Evolutionary conservation across 2,329 filamentous ascomycete species (phyloP).

Genomic region (Curvularia sp.): DNA sequence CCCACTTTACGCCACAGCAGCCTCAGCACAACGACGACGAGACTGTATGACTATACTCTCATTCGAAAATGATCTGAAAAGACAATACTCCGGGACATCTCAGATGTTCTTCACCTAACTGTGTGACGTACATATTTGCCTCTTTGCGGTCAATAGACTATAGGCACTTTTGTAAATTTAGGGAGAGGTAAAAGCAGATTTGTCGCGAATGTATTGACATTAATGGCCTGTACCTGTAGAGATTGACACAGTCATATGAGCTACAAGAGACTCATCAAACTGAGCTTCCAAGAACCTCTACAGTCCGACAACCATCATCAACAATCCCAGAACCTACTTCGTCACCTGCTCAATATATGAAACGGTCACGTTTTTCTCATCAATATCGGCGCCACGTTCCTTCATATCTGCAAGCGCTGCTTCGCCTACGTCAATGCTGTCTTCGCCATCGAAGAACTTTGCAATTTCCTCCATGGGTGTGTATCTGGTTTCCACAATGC

Average conservation of each 20-base stretch:
- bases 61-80: not conserved
- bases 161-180: too few relatives aligned
- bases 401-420: conserved; percentile 23
- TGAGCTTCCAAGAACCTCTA: not conserved
- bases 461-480: conserved; percentile 28
- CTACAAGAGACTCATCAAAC: too few relatives aligned
- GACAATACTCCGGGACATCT: too few relatives aligned
- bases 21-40: not conserved
- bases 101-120: too few relatives aligned
- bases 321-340: not conserved
- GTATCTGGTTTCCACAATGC: conserved; percentile 28
- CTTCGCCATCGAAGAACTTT: conserved; percentile 26
- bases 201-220: not conserved
- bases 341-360: conserved; percentile 5
- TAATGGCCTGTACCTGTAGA: not conserved
- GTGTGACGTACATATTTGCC: too few relatives aligned
- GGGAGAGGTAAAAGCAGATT: too few relatives aligned
- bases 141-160: too few relatives aligned
- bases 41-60: not conserved
- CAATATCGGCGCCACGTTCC: conserved; percentile 14
- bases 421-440: conserved; percentile 23
- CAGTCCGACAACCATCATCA: not conserved
- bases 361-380: conserved; percentile 6
- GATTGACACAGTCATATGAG: not conserved
- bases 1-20: not conserved